phyloP scores from a whole-genome alignment of 345 rosid species.

The Abelmoschus esculentus region DNA sequence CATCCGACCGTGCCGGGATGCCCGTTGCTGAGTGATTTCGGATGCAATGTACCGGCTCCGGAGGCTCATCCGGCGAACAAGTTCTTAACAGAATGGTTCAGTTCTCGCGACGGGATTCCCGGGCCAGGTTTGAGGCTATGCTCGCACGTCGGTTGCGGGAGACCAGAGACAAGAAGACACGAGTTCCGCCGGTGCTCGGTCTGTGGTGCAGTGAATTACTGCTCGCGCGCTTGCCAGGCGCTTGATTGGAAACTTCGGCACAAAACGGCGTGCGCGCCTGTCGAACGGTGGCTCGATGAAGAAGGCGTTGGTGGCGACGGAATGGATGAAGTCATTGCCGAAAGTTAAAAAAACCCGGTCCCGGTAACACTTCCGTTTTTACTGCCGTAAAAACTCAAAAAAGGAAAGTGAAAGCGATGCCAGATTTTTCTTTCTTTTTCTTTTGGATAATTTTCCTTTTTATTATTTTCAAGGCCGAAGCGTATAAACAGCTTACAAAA shows the following conservation, averaged over 20 bases:
- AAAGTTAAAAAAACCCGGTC: conserved; percentile 26
- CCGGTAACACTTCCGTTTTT: background rate
- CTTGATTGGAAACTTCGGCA: conserved; percentile 93
- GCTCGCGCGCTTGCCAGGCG: conserved; percentile 97
- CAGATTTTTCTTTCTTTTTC: conserved; percentile 16
- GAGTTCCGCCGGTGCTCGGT: conserved; percentile 92
- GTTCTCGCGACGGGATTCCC: conserved; percentile 23
- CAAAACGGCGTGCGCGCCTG: conserved; percentile 64
- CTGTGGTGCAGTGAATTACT: conserved; percentile 87
- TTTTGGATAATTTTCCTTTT: background rate
- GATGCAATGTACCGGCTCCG: conserved; percentile 93
- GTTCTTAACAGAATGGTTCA: conserved; percentile 76
- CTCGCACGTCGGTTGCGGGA: conserved; percentile 78
- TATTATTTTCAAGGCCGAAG: background rate
- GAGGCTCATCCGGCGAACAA: conserved; percentile 72
- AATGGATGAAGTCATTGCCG: conserved; percentile 31
- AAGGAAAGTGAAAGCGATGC: background rate
- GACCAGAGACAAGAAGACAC: conserved; percentile 87
- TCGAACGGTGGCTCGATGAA: conserved; percentile 52
- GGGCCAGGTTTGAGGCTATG: conserved; percentile 64
- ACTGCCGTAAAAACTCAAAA: background rate
- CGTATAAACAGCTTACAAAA: background rate
- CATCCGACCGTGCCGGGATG: conserved; percentile 41
- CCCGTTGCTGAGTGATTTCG: conserved; percentile 81
- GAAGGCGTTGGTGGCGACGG: conserved; percentile 37